Evolutionary conservation across 495 filamentous ascomycete species (phyloP).

Genomic region (Penicillium atrosanguineum): DNA sequence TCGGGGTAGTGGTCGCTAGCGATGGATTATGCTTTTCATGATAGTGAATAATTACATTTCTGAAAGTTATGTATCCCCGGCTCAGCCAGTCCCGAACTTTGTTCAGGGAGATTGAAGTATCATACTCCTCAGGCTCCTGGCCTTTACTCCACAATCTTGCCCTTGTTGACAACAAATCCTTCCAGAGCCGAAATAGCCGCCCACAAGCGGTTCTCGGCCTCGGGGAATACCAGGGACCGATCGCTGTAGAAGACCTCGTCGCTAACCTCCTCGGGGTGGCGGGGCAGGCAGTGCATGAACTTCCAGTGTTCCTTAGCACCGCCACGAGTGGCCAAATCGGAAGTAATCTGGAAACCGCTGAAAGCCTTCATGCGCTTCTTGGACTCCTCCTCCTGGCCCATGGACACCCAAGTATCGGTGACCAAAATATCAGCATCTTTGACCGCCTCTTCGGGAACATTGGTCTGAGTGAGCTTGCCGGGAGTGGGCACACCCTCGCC

Average conservation of each 20-base stretch:
- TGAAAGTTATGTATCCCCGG: not conserved
- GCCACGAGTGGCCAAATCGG: constrained; percentile 74
- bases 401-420: constrained; percentile 96
- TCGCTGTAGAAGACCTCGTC: constrained; percentile 90
- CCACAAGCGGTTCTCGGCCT: constrained; percentile 94
- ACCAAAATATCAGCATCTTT: constrained; percentile 86
- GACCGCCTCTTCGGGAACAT: constrained; percentile 81
- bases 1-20: too few relatives aligned
- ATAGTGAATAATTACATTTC: not conserved
- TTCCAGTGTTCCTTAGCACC: constrained; percentile 89
- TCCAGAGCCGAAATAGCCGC: constrained; percentile 82
- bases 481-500: constrained; percentile 51
- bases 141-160: constrained; percentile 56
- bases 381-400: constrained; percentile 90
- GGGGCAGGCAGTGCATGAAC: constrained; percentile 98
- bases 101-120: not conserved
- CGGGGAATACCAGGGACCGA: constrained; percentile 81
- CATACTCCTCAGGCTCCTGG: not conserved
- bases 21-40: too few relatives aligned
- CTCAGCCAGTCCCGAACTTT: not conserved
- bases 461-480: constrained; percentile 72
- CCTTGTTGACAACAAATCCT: constrained; percentile 88
- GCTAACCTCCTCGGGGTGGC: constrained; percentile 88
- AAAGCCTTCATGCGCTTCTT: constrained; percentile 76
- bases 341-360: constrained; percentile 84